Evolutionary conservation across 176 grass and related monocot species (phyloP), one percentile per base, ranked within the genome.

Genomic region (Thalia dealbata): DNA sequence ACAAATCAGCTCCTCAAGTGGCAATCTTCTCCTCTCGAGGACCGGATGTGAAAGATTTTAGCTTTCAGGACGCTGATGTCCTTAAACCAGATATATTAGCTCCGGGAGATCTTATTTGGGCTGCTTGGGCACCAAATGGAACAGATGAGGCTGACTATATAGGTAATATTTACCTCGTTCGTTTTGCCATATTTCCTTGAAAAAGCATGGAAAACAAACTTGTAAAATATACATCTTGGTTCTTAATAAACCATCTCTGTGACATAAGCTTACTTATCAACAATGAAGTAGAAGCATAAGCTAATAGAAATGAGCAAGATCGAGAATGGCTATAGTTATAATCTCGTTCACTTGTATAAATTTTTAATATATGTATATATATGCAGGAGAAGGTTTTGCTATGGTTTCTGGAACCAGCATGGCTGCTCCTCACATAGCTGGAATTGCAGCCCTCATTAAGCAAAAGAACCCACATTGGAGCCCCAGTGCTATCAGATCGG

Each of bases 371-470:
- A 44, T 10, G 11, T 48, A 48, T 8, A 16, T 3, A 46, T 72
- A 70, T 70, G 13, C 25, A 99, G 95, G 95, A 61, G 95, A 99
- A 78, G 90, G 90, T 52, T 99, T 93, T 83, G 95, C 95, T 56
- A 93, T 99, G 95, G 72, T 99, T 76, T 99, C 95, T 79, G 95
- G 95, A 82, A 99, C 95, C n/a, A 99, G 95, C 74, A 99, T 99
- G 90, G 95, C 95, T 75, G 90, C 95, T 78, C 95, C 95, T 1
- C 95, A 99, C 74, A 99, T 99, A 69, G 74, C 90, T 65, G 90
- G 95, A 54, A 99, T 99, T 78, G 95, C 95, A 7, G 95, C 95
- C 24, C 87, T 99, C 70, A 86, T 99, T 84, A 99, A 91, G 79
- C 95, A 93, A 76, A 93, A 91, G 76, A 83, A 99, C 54, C 90